These are phyloP conservation scores for Cucurbita maxima DNA, from an alignment of 306 rosid genomes.

Conservation along the genomic window DNA sequence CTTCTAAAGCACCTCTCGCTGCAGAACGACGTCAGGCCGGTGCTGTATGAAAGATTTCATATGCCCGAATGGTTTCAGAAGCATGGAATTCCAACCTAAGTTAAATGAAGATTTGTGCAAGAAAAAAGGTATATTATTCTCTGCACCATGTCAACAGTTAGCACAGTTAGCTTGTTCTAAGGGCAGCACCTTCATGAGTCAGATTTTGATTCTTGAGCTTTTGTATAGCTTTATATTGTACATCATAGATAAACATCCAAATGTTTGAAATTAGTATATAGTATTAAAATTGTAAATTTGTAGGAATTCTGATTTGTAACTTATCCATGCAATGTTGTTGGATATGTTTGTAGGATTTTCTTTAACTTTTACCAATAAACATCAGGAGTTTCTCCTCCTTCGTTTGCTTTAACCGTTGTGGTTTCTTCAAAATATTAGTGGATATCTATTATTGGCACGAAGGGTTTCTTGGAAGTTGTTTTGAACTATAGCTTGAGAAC, in stretches of 20 bases:
- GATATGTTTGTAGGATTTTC: slow-evolving; percentile 1
- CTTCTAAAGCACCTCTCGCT: slow-evolving; percentile 68
- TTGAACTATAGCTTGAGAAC: too few relatives aligned
- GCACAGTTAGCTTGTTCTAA: background rate
- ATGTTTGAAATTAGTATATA: background rate
- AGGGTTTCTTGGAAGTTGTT: too few relatives aligned
- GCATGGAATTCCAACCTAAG: slow-evolving; percentile 70
- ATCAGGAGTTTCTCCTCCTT: background rate
- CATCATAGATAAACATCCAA: background rate
- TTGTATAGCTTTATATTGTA: slow-evolving; percentile 24
- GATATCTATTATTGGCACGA: too few relatives aligned
- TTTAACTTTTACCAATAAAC: slow-evolving; percentile 9
- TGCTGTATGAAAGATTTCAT: slow-evolving; percentile 72
- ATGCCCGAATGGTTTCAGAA: slow-evolving; percentile 98
- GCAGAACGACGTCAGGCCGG: slow-evolving; percentile 73
- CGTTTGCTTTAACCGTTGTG: background rate
- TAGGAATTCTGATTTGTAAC: slow-evolving; percentile 12
- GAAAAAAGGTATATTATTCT: slow-evolving; percentile 8
- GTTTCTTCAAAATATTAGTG: too few relatives aligned
- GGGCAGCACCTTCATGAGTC: slow-evolving; percentile 6
- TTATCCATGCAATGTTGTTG: slow-evolving; percentile 11
- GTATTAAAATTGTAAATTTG: slow-evolving; percentile 15
- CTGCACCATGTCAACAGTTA: slow-evolving; percentile 5
- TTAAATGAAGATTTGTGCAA: slow-evolving; percentile 4
- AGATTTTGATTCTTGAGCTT: slow-evolving; percentile 10